phyloP scores from a whole-genome alignment of 208 protist species.

The Herpetomonas samuelpessoai region DNA sequence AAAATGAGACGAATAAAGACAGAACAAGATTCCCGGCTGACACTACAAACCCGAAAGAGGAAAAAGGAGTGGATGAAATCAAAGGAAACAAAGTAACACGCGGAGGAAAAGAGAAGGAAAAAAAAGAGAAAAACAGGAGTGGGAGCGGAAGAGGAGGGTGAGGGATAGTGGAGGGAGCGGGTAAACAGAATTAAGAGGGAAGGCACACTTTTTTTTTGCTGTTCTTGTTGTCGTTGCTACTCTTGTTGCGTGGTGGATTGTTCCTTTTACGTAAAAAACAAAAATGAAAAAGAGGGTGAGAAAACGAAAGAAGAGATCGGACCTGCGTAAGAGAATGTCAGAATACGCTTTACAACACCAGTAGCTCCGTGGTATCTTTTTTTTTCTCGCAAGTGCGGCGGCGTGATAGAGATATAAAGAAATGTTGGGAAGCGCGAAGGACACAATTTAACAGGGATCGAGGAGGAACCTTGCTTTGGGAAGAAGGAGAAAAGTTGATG shows the following conservation, averaged over 20 bases:
- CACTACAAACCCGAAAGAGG: background rate
- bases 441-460: too few species aligned
- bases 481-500: too few species aligned
- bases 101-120: too few species aligned
- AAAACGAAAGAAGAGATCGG: slow-evolving; percentile 2
- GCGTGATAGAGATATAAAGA: too few species aligned
- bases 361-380: background rate
- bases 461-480: too few species aligned
- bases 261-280: slow-evolving; percentile 1
- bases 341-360: background rate
- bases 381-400: too few species aligned
- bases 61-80: slow-evolving; percentile 1
- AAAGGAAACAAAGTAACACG: slow-evolving; percentile 8
- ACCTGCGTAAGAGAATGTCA: background rate
- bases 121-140: slow-evolving; percentile 3
- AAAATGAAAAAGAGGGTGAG: slow-evolving; percentile 2
- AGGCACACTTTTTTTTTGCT: slow-evolving; percentile 2
- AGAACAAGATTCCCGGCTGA: background rate
- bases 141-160: slow-evolving; percentile 1
- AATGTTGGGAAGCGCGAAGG: too few species aligned
- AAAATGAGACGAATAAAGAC: slow-evolving; percentile 11
- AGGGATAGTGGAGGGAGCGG: background rate
- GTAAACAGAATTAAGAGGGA: background rate
- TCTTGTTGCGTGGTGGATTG: too few species aligned
- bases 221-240: background rate